These are phyloP conservation scores for Mrakia blollopis DNA, from an alignment of 768 basidiomycete genomes.

Conservation along the genomic window DNA sequence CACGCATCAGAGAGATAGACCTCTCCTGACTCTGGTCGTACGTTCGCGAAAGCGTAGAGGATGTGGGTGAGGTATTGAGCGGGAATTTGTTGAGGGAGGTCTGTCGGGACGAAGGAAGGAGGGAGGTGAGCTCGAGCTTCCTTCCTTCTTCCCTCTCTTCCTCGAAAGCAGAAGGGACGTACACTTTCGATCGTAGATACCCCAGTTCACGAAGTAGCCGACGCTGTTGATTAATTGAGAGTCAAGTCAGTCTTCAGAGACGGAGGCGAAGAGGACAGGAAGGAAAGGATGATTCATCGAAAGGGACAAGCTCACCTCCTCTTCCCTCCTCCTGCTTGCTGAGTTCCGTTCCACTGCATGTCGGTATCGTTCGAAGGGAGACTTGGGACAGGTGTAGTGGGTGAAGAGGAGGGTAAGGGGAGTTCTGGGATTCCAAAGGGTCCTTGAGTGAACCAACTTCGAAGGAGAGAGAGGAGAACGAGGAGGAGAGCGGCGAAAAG, in stretches of 20 bases:
- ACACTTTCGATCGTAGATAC: constrained; percentile 88
- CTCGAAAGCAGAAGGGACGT: neutral
- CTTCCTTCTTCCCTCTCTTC: no score
- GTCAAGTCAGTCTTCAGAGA: neutral
- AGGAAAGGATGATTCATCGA: neutral
- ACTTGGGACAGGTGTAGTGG: neutral
- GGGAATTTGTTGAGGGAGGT: constrained; percentile 78
- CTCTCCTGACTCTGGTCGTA: constrained; percentile 75
- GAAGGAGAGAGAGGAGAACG: neutral
- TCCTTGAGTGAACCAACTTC: no score
- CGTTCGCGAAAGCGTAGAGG: constrained; percentile 71
- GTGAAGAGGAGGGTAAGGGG: no score
- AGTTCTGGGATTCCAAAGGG: no score
- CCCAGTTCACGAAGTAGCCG: constrained; percentile 47
- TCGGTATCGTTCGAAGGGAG: neutral
- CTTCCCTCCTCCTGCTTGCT: constrained; percentile 11
- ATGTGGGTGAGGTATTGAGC: constrained; percentile 65
- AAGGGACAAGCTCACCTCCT: constrained; percentile 6
- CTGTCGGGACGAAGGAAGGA: neutral
- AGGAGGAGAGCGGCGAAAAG: neutral
- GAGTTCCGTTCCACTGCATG: neutral
- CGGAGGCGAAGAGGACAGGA: neutral
- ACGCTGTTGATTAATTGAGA: neutral
- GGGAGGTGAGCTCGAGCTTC: neutral
- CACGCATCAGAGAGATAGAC: constrained; percentile 83